phyloP scores from a whole-genome alignment of 2,329 filamentous ascomycete species.

The Penicillium sclerotiorum region DNA sequence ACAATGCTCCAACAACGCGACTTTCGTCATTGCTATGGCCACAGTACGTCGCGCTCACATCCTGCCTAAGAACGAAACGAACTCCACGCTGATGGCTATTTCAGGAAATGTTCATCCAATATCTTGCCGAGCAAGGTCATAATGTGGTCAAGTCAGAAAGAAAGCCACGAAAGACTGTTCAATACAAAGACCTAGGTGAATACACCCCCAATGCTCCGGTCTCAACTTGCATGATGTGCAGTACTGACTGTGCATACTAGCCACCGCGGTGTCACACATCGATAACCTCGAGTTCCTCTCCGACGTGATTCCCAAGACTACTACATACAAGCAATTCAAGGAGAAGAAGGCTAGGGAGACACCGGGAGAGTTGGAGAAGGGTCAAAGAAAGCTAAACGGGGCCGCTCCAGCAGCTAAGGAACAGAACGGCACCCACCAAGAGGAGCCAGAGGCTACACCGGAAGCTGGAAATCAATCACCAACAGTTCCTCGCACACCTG shows the following conservation, averaged over 20 bases:
- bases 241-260: constrained; percentile 46
- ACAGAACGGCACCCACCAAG: constrained; percentile 26
- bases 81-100: constrained; percentile 9
- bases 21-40: constrained; percentile 89
- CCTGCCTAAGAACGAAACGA: not conserved
- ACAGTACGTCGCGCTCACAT: constrained; percentile 59
- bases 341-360: constrained; percentile 54
- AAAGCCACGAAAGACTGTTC: constrained; percentile 89
- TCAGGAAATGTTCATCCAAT: constrained; percentile 93
- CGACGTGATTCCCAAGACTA: constrained; percentile 86
- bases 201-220: not conserved
- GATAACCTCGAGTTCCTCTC: constrained; percentile 95
- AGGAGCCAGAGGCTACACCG: constrained; percentile 16
- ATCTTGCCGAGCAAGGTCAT: constrained; percentile 81
- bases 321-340: constrained; percentile 78
- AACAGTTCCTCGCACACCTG: constrained; percentile 35
- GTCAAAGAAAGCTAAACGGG: constrained; percentile 42
- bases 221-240: not conserved
- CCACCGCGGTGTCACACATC: constrained; percentile 80
- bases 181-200: constrained; percentile 90
- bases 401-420: constrained; percentile 18
- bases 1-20: constrained; percentile 88
- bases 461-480: constrained; percentile 27
- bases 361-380: constrained; percentile 38
- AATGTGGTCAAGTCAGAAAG: constrained; percentile 87